These are phyloP conservation scores for Candida stauntonica DNA, from an alignment of 805 yeast genomes.

Conservation along the genomic window DNA sequence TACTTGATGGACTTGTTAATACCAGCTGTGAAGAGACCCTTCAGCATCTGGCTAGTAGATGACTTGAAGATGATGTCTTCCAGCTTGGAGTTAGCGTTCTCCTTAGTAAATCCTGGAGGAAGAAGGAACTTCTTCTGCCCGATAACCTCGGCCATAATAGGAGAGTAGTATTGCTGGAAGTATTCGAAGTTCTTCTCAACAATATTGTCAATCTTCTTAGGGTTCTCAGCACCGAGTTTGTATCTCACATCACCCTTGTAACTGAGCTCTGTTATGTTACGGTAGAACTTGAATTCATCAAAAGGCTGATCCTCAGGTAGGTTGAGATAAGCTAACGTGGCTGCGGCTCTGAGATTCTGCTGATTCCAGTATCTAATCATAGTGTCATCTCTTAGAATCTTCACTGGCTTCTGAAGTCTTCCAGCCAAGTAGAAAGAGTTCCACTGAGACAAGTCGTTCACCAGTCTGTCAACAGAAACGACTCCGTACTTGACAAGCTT, in stretches of 20 bases:
- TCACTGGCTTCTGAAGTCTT: slow-evolving; percentile 89
- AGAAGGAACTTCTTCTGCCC: slow-evolving; percentile 29
- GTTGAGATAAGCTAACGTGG: slow-evolving; percentile 48
- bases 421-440: slow-evolving; percentile 84
- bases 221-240: slow-evolving; percentile 85
- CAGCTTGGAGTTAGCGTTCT: slow-evolving; percentile 35
- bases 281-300: slow-evolving; percentile 63
- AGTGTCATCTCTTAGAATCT: slow-evolving; percentile 61
- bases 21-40: slow-evolving; percentile 90
- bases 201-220: slow-evolving; percentile 80
- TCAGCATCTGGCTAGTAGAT: slow-evolving; percentile 70
- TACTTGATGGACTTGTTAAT: slow-evolving; percentile 62
- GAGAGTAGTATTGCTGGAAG: slow-evolving; percentile 73
- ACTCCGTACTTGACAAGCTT: slow-evolving; percentile 80
- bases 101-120: slow-evolving; percentile 36
- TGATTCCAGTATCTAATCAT: slow-evolving; percentile 65
- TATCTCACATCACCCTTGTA: slow-evolving; percentile 90
- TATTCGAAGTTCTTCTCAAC: slow-evolving; percentile 68
- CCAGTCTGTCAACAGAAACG: slow-evolving; percentile 55
- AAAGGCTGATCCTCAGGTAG: slow-evolving; percentile 35
- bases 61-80: slow-evolving; percentile 58
- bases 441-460: slow-evolving; percentile 81
- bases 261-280: slow-evolving; percentile 72
- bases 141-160: slow-evolving; percentile 40
- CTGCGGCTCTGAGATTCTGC: slow-evolving; percentile 72